phyloP scores from a whole-genome alignment of 495 filamentous ascomycete species.

The Lentithecium fluviatile region DNA sequence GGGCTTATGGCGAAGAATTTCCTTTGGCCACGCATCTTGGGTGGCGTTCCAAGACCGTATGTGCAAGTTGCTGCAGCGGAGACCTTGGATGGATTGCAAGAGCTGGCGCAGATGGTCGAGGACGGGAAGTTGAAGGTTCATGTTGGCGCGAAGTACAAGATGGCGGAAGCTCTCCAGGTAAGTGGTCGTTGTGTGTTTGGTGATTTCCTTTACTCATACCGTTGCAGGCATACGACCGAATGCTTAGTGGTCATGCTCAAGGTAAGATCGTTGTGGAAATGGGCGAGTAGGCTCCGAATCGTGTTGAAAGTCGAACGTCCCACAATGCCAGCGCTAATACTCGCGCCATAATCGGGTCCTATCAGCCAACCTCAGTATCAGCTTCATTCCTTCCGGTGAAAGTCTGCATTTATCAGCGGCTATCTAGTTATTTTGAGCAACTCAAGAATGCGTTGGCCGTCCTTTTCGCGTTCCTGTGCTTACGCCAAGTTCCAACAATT shows the following conservation, averaged over 20 bases:
- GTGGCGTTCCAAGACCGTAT: constrained; percentile 40
- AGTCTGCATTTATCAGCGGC: too few relatives aligned
- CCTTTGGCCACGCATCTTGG: constrained; percentile 39
- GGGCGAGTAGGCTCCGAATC: too few relatives aligned
- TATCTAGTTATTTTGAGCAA: too few relatives aligned
- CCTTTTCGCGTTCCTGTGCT: too few relatives aligned
- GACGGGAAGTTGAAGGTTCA: constrained; percentile 40
- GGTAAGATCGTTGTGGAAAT: constrained; percentile 40
- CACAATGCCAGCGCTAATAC: too few relatives aligned
- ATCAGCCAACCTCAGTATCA: too few relatives aligned
- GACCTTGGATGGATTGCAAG: constrained; percentile 37
- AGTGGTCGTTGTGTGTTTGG: constrained; percentile 1
- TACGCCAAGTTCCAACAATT: too few relatives aligned
- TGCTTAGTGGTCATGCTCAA: constrained; percentile 36
- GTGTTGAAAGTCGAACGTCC: too few relatives aligned
- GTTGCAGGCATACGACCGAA: constrained; percentile 36
- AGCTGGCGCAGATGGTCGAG: constrained; percentile 34
- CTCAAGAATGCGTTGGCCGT: too few relatives aligned
- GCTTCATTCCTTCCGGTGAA: too few relatives aligned
- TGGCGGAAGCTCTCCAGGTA: constrained; percentile 35
- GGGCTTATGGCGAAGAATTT: constrained; percentile 37
- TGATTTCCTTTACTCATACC: background rate
- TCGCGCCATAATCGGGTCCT: too few relatives aligned
- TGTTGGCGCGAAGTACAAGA: constrained; percentile 37
- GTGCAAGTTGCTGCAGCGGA: constrained; percentile 32